Conservation (phyloP, 2,329 filamentous ascomycete species). For the Dothideomycetes sp. region DNA sequence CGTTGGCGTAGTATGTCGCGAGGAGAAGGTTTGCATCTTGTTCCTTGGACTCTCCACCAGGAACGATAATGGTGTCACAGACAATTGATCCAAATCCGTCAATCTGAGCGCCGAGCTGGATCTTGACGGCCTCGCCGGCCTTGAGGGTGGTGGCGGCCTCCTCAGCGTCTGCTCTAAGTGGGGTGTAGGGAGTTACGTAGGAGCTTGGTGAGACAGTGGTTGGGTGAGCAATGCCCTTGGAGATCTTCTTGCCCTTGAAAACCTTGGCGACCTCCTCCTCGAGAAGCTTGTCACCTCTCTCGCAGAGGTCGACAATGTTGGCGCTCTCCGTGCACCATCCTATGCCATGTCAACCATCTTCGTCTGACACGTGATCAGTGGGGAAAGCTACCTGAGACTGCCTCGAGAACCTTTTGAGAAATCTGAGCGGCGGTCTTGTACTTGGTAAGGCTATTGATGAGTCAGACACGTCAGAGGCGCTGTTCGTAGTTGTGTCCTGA, state of each 20-base stretch:
- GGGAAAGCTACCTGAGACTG: slow-evolving; percentile 49
- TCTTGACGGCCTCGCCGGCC: slow-evolving; percentile 82
- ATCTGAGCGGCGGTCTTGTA: slow-evolving; percentile 96
- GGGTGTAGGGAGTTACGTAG: slow-evolving; percentile 94
- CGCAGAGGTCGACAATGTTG: slow-evolving; percentile 89
- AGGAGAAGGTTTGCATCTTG: slow-evolving; percentile 63
- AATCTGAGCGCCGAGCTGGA: slow-evolving; percentile 97
- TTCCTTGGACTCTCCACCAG: slow-evolving; percentile 34
- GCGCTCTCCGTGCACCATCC: slow-evolving; percentile 68
- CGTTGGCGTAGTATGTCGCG: slow-evolving; percentile 90
- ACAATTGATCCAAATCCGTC: slow-evolving; percentile 95
- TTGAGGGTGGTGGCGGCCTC: slow-evolving; percentile 75
- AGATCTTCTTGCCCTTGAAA: slow-evolving; percentile 95
- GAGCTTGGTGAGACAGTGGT: slow-evolving; percentile 90
- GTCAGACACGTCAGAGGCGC: slow-evolving; percentile 60
- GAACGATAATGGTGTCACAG: slow-evolving; percentile 79
- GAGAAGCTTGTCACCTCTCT: slow-evolving; percentile 89
- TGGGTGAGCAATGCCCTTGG: slow-evolving; percentile 88
- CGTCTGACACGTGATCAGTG: slow-evolving; percentile 1
- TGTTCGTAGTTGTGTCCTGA: not conserved
- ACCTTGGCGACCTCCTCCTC: slow-evolving; percentile 92
- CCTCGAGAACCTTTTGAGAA: slow-evolving; percentile 87
- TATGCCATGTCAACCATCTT: slow-evolving; percentile 20
- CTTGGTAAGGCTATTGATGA: slow-evolving; percentile 95
- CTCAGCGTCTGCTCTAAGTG: slow-evolving; percentile 71